phyloP scores from a whole-genome alignment of 805 yeast species.

The Tetrapisispora namnaoensis region DNA sequence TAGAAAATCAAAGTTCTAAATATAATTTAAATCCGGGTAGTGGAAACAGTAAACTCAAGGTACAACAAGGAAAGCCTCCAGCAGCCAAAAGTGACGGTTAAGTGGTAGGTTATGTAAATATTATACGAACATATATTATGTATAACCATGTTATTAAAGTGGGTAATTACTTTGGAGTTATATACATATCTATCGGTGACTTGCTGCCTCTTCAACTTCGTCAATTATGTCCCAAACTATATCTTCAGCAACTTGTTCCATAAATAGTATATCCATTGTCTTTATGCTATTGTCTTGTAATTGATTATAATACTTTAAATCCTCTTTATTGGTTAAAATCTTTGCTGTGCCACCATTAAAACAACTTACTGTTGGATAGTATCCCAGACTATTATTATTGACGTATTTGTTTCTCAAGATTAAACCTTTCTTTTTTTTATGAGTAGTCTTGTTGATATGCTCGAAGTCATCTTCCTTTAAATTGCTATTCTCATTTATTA shows the following conservation, averaged over 20 bases:
- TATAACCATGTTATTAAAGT: no score
- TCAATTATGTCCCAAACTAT: conserved; percentile 76
- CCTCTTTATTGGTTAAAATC: conserved; percentile 53
- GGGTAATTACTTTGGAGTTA: no score
- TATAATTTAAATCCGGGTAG: no score
- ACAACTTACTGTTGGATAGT: conserved; percentile 82
- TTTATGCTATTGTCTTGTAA: conserved; percentile 14
- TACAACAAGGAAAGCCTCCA: no score
- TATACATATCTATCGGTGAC: neutral
- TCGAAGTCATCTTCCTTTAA: neutral
- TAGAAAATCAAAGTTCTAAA: no score
- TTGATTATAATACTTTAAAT: conserved; percentile 34
- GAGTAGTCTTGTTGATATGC: conserved; percentile 6
- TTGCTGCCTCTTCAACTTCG: conserved; percentile 52
- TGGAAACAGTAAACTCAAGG: no score
- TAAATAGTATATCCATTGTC: conserved; percentile 51
- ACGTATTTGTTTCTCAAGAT: conserved; percentile 31
- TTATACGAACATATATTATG: no score
- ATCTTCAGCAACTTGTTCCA: conserved; percentile 69
- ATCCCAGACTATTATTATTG: conserved; percentile 84
- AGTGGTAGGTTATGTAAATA: no score
- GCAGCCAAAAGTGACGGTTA: no score
- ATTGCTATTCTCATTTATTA: conserved; percentile 3
- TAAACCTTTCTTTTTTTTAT: conserved; percentile 19
- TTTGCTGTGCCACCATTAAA: conserved; percentile 70